phyloP scores from a whole-genome alignment of 345 rosid genomes.

The Euphorbia peplus region DNA sequence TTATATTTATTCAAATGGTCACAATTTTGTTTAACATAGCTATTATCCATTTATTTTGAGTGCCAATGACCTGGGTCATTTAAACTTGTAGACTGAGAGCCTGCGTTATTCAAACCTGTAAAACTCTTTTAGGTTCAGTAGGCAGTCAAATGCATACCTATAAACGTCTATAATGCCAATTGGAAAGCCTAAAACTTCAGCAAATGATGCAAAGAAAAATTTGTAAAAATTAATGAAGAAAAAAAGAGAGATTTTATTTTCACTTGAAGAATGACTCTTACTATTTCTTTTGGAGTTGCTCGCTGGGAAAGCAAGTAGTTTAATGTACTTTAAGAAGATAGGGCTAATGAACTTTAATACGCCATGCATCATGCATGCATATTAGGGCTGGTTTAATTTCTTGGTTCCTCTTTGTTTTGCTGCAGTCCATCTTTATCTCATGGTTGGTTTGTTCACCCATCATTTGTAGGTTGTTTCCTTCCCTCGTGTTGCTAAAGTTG shows the following conservation, averaged over 20 bases:
- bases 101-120: background rate
- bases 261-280: background rate
- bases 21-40: background rate
- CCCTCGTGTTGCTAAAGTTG: slow-evolving; percentile 83
- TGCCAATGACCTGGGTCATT: background rate
- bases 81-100: background rate
- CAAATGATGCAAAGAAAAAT: background rate
- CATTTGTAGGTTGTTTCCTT: slow-evolving; percentile 71
- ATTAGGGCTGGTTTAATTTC: background rate
- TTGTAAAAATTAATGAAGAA: background rate
- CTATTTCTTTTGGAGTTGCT: background rate
- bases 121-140: background rate
- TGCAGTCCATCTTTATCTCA: slow-evolving; percentile 2
- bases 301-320: background rate
- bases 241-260: background rate
- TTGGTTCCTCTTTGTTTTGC: background rate
- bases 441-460: slow-evolving; percentile 5
- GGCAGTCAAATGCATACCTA: background rate
- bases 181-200: background rate
- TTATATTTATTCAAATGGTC: slow-evolving; percentile 21
- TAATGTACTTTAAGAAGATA: background rate
- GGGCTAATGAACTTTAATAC: too few species aligned
- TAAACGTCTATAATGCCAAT: background rate
- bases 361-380: background rate
- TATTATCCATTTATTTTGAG: background rate